Conservation (phyloP, 495 filamentous ascomycete species). For the Trypethelium eluteriae region DNA sequence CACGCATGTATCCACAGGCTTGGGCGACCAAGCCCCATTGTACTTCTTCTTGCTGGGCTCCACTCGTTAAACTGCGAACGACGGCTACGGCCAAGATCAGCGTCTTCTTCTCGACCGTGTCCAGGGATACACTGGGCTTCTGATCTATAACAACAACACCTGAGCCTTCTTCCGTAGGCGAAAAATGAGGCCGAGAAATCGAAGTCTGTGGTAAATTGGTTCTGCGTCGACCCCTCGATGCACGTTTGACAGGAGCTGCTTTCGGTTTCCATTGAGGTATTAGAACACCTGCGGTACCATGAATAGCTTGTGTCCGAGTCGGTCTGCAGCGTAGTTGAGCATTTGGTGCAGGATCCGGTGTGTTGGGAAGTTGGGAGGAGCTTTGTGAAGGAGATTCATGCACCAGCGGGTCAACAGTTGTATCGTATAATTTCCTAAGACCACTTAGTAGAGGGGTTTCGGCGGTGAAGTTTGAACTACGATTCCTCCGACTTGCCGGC, state of each 20-base stretch:
- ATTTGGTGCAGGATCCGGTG: background rate
- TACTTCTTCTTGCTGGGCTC: conserved; percentile 50
- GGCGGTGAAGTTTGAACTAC: background rate
- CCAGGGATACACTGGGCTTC: background rate
- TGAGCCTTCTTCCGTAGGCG: background rate
- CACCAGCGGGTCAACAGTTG: background rate
- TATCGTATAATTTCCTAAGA: background rate
- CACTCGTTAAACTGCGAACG: conserved; percentile 65
- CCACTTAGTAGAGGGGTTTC: background rate
- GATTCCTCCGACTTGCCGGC: background rate
- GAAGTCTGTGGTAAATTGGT: background rate
- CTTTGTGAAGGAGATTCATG: background rate
- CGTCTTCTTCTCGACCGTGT: conserved; percentile 14
- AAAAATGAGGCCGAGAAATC: background rate
- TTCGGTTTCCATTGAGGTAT: background rate
- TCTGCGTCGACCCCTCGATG: background rate
- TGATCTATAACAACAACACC: background rate
- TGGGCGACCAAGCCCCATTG: conserved; percentile 64
- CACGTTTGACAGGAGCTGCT: background rate
- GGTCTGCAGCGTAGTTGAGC: background rate
- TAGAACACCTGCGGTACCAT: background rate
- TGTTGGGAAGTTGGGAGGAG: background rate
- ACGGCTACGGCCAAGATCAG: conserved; percentile 61
- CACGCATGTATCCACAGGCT: conserved; percentile 21
- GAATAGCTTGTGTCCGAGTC: background rate